Percentiles rank a stretch among this genome's conserved stretches.
These are phyloP conservation scores for Chloris gayana DNA, from an alignment of 176 grass and related monocot species.

Conservation along the genomic window DNA sequence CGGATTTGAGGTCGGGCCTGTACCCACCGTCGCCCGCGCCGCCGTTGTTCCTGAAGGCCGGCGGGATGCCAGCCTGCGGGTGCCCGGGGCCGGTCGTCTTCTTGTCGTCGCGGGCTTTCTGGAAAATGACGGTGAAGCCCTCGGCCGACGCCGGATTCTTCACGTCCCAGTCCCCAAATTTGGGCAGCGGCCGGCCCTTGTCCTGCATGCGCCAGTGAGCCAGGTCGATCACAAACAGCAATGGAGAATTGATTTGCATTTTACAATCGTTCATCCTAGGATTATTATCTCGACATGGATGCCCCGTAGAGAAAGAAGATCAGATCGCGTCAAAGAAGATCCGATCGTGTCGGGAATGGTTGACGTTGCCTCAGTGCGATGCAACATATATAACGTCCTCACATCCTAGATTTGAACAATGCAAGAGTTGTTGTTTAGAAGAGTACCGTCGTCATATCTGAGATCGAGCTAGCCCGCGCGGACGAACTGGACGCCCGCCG, in stretches of 20 bases:
- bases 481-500: slow-evolving; percentile 10
- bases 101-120: slow-evolving; percentile 67
- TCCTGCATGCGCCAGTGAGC: slow-evolving; percentile 14
- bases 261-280: not conserved
- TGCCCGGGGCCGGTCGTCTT: slow-evolving; percentile 45
- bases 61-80: slow-evolving; percentile 11
- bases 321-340: not conserved
- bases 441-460: slow-evolving; percentile 41
- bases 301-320: not conserved
- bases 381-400: too few relatives aligned
- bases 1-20: slow-evolving; percentile 15
- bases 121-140: slow-evolving; percentile 78
- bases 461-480: not conserved
- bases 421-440: too few relatives aligned
- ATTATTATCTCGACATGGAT: not conserved
- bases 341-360: not conserved
- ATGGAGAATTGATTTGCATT: not conserved
- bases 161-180: slow-evolving; percentile 79
- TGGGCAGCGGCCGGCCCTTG: slow-evolving; percentile 60
- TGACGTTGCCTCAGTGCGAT: not conserved
- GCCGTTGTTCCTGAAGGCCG: slow-evolving; percentile 32
- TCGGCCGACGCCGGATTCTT: slow-evolving; percentile 60
- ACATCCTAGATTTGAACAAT: too few relatives aligned
- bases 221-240: not conserved
- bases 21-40: not conserved